Conservation (phyloP, 441 rosid species). For the Corymbia calophylla region DNA sequence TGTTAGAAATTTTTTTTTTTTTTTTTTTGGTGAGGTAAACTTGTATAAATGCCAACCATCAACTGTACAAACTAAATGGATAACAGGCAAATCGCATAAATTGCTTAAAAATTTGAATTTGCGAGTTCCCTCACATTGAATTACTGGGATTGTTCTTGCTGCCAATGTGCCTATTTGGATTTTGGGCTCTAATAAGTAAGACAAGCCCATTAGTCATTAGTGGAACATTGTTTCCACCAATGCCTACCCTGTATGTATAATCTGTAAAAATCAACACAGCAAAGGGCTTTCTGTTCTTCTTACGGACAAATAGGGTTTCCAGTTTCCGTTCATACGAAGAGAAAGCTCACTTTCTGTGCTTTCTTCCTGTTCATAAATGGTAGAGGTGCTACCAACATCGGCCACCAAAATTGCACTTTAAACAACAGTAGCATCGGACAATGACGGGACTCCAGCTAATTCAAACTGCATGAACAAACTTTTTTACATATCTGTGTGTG, state of each 20-base stretch:
- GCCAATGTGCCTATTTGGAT: neutral
- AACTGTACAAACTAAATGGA: too few species aligned
- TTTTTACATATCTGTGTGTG: neutral
- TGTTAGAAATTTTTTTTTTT: too few species aligned
- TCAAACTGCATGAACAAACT: neutral
- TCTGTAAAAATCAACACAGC: neutral
- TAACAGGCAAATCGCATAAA: neutral
- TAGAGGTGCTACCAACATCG: neutral
- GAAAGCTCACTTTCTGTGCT: neutral
- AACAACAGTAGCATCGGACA: neutral
- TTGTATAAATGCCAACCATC: too few species aligned
- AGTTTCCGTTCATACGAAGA: neutral
- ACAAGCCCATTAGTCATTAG: neutral
- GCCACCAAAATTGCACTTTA: neutral
- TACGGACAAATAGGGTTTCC: neutral
- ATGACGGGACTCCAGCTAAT: neutral
- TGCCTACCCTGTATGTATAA: neutral
- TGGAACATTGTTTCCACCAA: neutral
- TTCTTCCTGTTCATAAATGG: neutral
- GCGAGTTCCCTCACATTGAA: neutral
- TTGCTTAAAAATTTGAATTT: neutral
- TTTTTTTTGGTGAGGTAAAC: too few species aligned
- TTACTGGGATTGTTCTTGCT: neutral
- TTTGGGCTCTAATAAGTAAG: neutral
- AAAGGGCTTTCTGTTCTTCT: neutral